Evolutionary conservation across 768 basidiomycete species (phyloP).

Genomic region (Bullera alba): DNA sequence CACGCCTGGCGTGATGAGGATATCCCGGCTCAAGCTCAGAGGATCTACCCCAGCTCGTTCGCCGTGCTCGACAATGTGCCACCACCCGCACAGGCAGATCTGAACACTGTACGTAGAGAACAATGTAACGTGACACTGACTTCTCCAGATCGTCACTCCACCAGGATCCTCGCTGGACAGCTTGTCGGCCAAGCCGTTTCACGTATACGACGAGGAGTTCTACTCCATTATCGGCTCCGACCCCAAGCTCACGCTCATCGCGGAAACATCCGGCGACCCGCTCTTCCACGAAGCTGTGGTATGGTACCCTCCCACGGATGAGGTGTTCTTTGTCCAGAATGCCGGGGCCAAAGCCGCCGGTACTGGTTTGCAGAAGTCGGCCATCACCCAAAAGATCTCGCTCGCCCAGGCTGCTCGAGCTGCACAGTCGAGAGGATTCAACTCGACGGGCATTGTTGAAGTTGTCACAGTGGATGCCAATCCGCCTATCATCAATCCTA

Average conservation of each 20-base stretch:
- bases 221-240: conserved; percentile 55
- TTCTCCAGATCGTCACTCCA: conserved; percentile 49
- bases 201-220: conserved; percentile 56
- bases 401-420: conserved; percentile 53
- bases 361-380: conserved; percentile 61
- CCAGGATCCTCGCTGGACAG: conserved; percentile 57
- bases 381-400: conserved; percentile 58
- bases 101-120: background rate
- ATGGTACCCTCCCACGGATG: conserved; percentile 57
- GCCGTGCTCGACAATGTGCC: background rate
- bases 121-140: background rate
- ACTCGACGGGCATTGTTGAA: conserved; percentile 44
- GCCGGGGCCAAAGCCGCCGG: conserved; percentile 61
- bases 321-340: conserved; percentile 66
- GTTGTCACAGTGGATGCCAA: conserved; percentile 10
- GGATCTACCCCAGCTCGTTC: background rate
- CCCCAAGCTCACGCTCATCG: conserved; percentile 58
- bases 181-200: conserved; percentile 49
- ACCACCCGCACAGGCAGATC: background rate
- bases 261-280: conserved; percentile 58
- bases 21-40: background rate
- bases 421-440: background rate
- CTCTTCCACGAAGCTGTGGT: conserved; percentile 66
- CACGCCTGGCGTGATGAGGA: background rate
- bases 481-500: conserved; percentile 8